These are phyloP conservation scores for Alternaria sp. DNA, from an alignment of 2,329 filamentous ascomycete genomes.

Conservation along the genomic window DNA sequence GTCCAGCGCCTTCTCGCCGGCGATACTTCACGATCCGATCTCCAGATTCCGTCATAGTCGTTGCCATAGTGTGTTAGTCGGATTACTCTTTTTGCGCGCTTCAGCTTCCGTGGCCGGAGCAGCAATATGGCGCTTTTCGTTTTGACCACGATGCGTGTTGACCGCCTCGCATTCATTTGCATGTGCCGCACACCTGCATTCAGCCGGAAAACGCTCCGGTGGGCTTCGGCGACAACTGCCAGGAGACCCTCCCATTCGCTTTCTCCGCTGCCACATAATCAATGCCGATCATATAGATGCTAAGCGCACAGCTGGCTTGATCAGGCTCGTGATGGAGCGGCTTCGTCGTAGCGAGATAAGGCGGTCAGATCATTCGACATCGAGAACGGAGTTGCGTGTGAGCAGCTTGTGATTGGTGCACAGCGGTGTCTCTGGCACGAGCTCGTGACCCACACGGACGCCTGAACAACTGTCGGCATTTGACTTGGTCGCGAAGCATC, in stretches of 20 bases:
- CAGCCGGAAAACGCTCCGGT: constrained; percentile 14
- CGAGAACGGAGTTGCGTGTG: constrained; percentile 3
- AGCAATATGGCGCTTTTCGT: background rate
- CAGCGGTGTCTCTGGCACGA: background rate
- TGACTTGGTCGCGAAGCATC: background rate
- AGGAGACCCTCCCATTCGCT: constrained; percentile 11
- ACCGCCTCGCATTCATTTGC: constrained; percentile 16
- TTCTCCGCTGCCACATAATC: constrained; percentile 6
- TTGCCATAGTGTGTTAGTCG: background rate
- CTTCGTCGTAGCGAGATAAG: constrained; percentile 20
- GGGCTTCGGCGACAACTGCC: constrained; percentile 7
- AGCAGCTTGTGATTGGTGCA: constrained; percentile 8
- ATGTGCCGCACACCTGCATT: constrained; percentile 17
- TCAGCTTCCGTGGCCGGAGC: background rate
- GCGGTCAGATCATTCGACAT: constrained; percentile 16
- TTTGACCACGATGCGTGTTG: background rate
- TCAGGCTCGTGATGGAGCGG: constrained; percentile 19
- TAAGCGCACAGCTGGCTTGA: constrained; percentile 11
- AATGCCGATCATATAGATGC: constrained; percentile 16
- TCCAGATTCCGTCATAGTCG: constrained; percentile 11
- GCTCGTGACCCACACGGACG: constrained; percentile 1
- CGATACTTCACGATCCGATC: constrained; percentile 8
- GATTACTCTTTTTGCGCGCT: background rate
- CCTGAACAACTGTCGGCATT: background rate
- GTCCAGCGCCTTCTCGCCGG: constrained; percentile 8